A percentile compares a stretch with the other conserved stretches of the same genome.
phyloP scores from a whole-genome alignment of 768 basidiomycete species.

The Fibroporia radiculosa region DNA sequence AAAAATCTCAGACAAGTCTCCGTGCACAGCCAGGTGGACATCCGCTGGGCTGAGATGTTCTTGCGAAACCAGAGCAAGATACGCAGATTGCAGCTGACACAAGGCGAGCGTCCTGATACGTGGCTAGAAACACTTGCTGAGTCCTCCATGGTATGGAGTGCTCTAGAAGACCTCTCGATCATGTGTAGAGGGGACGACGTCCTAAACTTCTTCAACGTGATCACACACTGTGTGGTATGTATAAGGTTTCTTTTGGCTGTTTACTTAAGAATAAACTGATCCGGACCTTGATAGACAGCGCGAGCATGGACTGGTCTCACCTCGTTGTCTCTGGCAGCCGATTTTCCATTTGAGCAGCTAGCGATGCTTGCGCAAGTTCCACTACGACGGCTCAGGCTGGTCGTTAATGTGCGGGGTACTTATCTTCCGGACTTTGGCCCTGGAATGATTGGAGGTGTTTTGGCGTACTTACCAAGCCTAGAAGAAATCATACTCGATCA shows the following conservation, averaged over 20 bases:
- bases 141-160: background rate
- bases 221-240: background rate
- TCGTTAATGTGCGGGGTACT: background rate
- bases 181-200: background rate
- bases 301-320: background rate
- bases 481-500: slow-evolving; percentile 9
- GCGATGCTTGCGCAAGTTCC: background rate
- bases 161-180: background rate
- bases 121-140: background rate
- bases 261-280: background rate
- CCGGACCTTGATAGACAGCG: background rate
- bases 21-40: too few relatives aligned
- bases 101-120: too few relatives aligned
- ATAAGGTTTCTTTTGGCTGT: background rate
- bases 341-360: background rate
- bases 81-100: too few relatives aligned
- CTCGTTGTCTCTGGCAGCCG: background rate
- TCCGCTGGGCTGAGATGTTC: too few relatives aligned
- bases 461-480: background rate
- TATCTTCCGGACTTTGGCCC: slow-evolving; percentile 1
- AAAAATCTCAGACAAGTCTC: too few relatives aligned
- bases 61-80: too few relatives aligned
- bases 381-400: slow-evolving; percentile 4
- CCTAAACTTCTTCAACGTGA: background rate
- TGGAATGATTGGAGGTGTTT: background rate